Conservation (phyloP, 495 filamentous ascomycete genomes). For the Penicillium paradoxum region DNA sequence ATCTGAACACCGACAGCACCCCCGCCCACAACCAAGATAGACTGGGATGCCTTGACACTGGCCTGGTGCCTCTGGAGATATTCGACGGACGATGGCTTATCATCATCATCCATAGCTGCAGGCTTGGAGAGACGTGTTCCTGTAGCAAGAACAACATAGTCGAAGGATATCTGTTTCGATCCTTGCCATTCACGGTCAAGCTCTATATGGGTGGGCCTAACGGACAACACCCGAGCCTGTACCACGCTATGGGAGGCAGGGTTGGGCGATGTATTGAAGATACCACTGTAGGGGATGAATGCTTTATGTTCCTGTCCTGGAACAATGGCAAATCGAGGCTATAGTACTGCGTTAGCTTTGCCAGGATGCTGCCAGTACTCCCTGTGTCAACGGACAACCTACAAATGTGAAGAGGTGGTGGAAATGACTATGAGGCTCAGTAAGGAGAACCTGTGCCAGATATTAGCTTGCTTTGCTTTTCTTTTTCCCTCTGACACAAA, state of each 20-base stretch:
- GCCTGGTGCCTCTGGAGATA: conserved; percentile 39
- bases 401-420: conserved; percentile 53
- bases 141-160: conserved; percentile 45
- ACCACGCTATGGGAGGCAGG: conserved; percentile 33
- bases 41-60: conserved; percentile 31
- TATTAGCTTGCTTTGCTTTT: too few species aligned
- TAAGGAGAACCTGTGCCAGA: conserved; percentile 37
- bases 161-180: conserved; percentile 38
- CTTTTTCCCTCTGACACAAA: background rate
- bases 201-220: conserved; percentile 33
- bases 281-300: conserved; percentile 47
- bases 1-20: conserved; percentile 60
- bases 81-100: conserved; percentile 37
- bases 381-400: conserved; percentile 10
- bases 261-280: conserved; percentile 34
- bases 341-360: background rate
- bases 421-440: conserved; percentile 50
- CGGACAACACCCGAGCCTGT: conserved; percentile 39
- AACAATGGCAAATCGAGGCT: conserved; percentile 50
- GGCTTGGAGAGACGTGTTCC: conserved; percentile 44
- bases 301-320: conserved; percentile 51
- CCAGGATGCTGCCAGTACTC: background rate
- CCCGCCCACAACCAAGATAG: conserved; percentile 54
- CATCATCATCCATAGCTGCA: conserved; percentile 42
- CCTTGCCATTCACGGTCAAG: conserved; percentile 47